Base-by-base conservation (phyloP, 257 asterid genomes). In the Jacaranda copaia region DNA sequence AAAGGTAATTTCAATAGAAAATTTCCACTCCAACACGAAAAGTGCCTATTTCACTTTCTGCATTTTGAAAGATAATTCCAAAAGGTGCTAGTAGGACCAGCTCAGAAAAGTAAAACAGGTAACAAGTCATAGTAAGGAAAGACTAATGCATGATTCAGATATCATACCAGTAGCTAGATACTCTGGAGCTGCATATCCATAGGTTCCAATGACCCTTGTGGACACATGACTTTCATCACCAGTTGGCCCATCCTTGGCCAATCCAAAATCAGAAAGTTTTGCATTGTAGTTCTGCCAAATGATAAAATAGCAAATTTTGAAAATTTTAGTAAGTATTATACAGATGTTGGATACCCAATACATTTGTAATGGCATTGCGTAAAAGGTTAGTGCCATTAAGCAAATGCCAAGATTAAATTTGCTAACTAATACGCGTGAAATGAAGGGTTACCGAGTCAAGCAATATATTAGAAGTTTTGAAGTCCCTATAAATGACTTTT, bases 151-250 rank as follows among this genome's bases (percentile, higher is more conserved):
- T 42, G 43, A 73, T 6, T 39, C 42, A 42, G 62, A 49, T 74
- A 73, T 20, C 82, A 19, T 84, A 93, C 98, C 98, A 0, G 98
- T 92, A 5, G 96, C 92, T 16, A 90, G 72, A 80, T 92, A 90
- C 68, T 94, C 98, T 4, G 98, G 98, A 25, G 98, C 98, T 16
- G 97, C 97, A 69, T 92, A 94, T 71, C 98, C 97, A 64, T 89
- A 86, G 38, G 97, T 92, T 52, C 96, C 98, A 91, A 89, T 88
- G 70, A 89, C 91, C 83, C 97, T 81, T 0, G 98, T 87, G 25
- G 97, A 86, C 63, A 90, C 96, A 8, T 92, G 89, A 81, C 93
- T 92, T 76, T 89, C 84, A 65, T 88, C 97, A 6, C 96, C 97
- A 1, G 91, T 81, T 0, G 94, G 96, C 45, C 97, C 97, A 77